These are phyloP conservation scores for Inga oerstediana DNA, from an alignment of 306 rosid genomes.

Conservation along the genomic window DNA sequence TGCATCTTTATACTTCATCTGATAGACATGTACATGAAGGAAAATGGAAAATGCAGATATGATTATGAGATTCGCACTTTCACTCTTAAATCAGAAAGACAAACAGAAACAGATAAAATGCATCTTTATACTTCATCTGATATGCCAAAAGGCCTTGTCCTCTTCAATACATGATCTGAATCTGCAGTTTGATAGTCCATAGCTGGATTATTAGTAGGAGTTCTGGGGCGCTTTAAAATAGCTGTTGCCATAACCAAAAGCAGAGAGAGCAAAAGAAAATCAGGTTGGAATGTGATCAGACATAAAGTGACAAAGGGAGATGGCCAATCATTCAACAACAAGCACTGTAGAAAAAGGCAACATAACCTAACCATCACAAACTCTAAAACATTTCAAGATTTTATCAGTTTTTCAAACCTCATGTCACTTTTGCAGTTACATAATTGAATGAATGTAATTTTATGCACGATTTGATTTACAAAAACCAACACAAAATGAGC, in stretches of 20 bases:
- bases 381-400: conserved; percentile 12
- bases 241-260: conserved; percentile 57
- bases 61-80: conserved; percentile 30
- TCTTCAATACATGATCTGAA: conserved; percentile 91
- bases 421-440: conserved; percentile 21
- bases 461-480: conserved; percentile 13
- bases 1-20: conserved; percentile 69
- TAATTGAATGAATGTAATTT: background rate
- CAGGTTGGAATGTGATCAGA: conserved; percentile 20
- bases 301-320: background rate
- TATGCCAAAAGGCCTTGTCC: conserved; percentile 90
- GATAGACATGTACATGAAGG: conserved; percentile 34
- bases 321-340: background rate
- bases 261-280: conserved; percentile 33
- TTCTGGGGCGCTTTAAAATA: conserved; percentile 93
- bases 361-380: conserved; percentile 3
- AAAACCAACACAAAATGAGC: conserved; percentile 6
- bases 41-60: background rate
- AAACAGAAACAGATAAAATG: conserved; percentile 22
- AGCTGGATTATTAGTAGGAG: conserved; percentile 86
- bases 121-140: conserved; percentile 74
- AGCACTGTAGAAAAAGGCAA: background rate
- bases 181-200: conserved; percentile 99
- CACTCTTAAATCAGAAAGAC: conserved; percentile 28
- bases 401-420: conserved; percentile 21